Evolutionary conservation across 169 alveolate species (phyloP).

Genomic region (Cryptosporidium xiaoi): DNA sequence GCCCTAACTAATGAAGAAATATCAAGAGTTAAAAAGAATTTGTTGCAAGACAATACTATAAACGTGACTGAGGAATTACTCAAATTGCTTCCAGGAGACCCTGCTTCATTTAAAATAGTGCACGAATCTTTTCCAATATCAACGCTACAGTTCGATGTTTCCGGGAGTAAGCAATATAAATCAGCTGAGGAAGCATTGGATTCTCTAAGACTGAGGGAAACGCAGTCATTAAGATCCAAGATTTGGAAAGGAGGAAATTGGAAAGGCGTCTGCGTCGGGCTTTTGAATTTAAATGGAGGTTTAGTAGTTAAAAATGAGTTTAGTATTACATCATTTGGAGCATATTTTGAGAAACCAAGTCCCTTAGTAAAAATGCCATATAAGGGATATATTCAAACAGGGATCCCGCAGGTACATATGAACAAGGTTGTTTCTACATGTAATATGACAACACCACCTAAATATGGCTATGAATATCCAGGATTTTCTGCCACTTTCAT

Average conservation of each 20-base stretch:
- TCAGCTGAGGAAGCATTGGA: constrained; percentile 58
- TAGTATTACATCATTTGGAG: constrained; percentile 62
- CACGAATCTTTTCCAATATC: constrained; percentile 65
- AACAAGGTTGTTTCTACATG: constrained; percentile 61
- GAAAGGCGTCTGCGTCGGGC: constrained; percentile 66
- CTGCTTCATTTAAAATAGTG: constrained; percentile 30
- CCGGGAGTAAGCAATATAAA: constrained; percentile 11
- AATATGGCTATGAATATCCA: constrained; percentile 37
- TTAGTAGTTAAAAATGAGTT: constrained; percentile 21
- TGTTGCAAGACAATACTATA: constrained; percentile 9
- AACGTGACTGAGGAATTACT: constrained; percentile 54
- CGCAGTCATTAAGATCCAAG: constrained; percentile 2
- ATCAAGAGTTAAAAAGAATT: background rate
- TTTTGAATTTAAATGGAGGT: constrained; percentile 59
- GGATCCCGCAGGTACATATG: constrained; percentile 50
- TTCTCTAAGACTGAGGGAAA: constrained; percentile 13
- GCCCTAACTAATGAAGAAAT: constrained; percentile 37
- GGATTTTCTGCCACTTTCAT: constrained; percentile 65
- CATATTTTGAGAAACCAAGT: constrained; percentile 62
- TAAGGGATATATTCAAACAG: constrained; percentile 55
- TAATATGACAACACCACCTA: constrained; percentile 43
- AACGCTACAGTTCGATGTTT: constrained; percentile 20
- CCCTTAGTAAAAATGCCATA: constrained; percentile 43
- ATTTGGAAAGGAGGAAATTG: constrained; percentile 71
- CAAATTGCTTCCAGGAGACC: constrained; percentile 65